These are phyloP conservation scores for Pharnaceum exiguum DNA, from an alignment of 148 eudicot species.

Conservation along the genomic window DNA sequence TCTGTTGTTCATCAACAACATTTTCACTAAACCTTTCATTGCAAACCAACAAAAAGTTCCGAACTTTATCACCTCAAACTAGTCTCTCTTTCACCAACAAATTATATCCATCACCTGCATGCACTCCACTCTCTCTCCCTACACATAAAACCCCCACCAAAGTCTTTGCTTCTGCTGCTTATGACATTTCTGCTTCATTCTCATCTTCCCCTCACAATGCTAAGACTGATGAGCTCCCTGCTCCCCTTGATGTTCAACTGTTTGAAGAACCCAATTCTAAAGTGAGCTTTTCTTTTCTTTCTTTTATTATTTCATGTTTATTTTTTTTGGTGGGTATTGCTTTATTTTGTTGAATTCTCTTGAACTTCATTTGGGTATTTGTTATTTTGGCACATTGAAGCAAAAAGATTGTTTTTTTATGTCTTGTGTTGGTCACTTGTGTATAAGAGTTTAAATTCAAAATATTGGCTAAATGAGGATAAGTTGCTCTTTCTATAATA, in stretches of 20 bases:
- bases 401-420: no score
- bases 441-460: background rate
- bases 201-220: slow-evolving; percentile 28
- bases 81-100: no score
- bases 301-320: no score
- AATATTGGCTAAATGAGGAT: no score
- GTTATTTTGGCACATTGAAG: background rate
- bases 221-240: slow-evolving; percentile 64
- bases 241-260: slow-evolving; percentile 60
- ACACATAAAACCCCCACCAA: slow-evolving; percentile 13
- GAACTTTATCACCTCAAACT: no score
- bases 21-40: no score
- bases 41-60: no score
- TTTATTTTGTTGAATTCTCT: background rate
- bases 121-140: slow-evolving; percentile 40
- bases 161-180: slow-evolving; percentile 26
- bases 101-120: no score
- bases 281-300: slow-evolving; percentile 36
- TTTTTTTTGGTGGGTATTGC: slow-evolving; percentile 6
- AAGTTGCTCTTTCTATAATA: no score
- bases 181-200: no score
- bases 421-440: background rate
- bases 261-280: slow-evolving; percentile 71
- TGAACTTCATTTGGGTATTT: slow-evolving; percentile 4
- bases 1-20: no score